Evolutionary conservation across 306 rosid species (phyloP), one percentile per base, ranked within the genome.

Genomic region (Vigna angularis): DNA sequence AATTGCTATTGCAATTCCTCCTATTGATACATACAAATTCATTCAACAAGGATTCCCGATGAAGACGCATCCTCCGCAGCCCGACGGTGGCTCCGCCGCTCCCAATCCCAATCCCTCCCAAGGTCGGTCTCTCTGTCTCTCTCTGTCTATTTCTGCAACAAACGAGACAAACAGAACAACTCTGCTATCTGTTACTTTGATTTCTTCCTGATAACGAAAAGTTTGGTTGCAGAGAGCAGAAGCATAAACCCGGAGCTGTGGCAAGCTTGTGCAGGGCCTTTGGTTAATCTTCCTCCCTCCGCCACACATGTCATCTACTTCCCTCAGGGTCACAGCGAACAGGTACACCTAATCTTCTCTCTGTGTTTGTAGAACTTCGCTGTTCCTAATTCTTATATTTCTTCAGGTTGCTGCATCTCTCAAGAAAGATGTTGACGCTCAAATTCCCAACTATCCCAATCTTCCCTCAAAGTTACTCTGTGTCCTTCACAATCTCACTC

Each of bases 181-280:
- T 2, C 15, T 11, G 13, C 16, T 45, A 4, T 11, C 11, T 45
- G 16, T 45, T 45, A 12, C 50, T 45, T 45, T 45, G 50, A 14
- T 12, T 45, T 11, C 15, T 45, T 45, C 5, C 47, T 9, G 13
- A 42, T 42, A 9, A 42, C 3, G 12, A 9, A 7, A 42, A 42
- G 3, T 42, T 36, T 36, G 3, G 7, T 30, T 62, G 15, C 70
- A 34, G 70, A 88, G 75, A 86, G 83, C 85, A 90, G 82, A 89
- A 85, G 77, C 87, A 91, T 88, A 59, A 94, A 94, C 76, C 89
- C 82, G 40, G 97, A 92, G 88, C 86, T 94, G 9, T 94, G 98
- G 98, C 98, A 94, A 81, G 97, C 97, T 34, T 94, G 98, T 83
- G 97, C 98, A 24, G 98, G 98, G 61, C 97, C 98, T 9, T 89